Conservation (phyloP, 1,284 basidiomycete genomes). For the Cutaneotrichosporon sp. region DNA sequence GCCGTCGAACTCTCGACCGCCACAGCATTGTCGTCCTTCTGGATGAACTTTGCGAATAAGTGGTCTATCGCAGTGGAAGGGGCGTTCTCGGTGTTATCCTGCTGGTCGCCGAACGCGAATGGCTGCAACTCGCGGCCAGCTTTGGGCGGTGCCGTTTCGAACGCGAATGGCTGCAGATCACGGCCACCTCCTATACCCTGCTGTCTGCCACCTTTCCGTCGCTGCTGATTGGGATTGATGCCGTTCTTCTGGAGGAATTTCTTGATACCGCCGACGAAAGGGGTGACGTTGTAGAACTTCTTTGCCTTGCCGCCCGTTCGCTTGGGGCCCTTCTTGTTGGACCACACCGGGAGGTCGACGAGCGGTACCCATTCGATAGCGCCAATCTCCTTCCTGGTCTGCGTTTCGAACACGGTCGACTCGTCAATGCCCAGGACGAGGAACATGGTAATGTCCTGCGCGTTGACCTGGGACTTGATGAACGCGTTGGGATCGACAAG, state of each 20-base stretch:
- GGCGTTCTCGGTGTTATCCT: neutral
- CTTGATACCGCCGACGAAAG: constrained; percentile 71
- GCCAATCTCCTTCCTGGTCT: constrained; percentile 96
- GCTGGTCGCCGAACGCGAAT: constrained; percentile 28
- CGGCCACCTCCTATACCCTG: constrained; percentile 12
- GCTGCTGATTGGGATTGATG: constrained; percentile 13
- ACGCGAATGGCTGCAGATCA: constrained; percentile 35
- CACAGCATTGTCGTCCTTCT: constrained; percentile 26
- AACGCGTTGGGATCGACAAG: constrained; percentile 66
- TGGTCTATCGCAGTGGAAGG: constrained; percentile 32
- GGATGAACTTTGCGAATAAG: constrained; percentile 38
- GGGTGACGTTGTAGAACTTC: constrained; percentile 89
- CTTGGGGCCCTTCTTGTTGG: constrained; percentile 60
- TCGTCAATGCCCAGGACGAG: constrained; percentile 88
- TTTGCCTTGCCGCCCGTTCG: constrained; percentile 41
- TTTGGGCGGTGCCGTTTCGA: constrained; percentile 17
- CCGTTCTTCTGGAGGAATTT: constrained; percentile 34
- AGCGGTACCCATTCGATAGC: constrained; percentile 97
- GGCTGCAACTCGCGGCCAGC: constrained; percentile 33
- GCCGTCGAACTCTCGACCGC: constrained; percentile 25
- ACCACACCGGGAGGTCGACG: constrained; percentile 89
- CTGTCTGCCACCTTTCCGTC: neutral
- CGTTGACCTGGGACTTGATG: constrained; percentile 82
- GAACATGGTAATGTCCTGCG: constrained; percentile 84
- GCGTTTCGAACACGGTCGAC: constrained; percentile 82